Evolutionary conservation across 495 filamentous ascomycete species (phyloP), one percentile per base, ranked within the genome.

Genomic region (Tuber indicum): DNA sequence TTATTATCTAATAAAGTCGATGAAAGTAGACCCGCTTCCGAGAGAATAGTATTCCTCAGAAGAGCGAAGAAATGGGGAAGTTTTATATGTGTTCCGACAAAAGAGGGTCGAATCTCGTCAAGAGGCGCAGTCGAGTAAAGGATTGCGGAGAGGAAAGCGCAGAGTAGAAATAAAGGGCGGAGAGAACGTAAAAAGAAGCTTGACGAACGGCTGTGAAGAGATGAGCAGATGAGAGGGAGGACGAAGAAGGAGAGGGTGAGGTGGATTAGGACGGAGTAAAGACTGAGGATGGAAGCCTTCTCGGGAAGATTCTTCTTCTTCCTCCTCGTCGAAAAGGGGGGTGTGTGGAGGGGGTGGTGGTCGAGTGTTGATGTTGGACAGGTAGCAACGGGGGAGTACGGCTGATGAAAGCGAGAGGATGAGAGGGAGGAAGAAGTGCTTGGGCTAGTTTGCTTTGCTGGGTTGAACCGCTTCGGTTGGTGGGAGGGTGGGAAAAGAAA

Each of bases 51-150:
- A 19, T 75, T 82, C 62, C 77, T 74, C 73, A 71, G 78, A 72
- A 74, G 32, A 70, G 52, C 36, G 78, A 76, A 62, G 77, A 26
- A 45, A 71, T 46, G 45, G 43, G 74, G 43, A 45, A 74, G 41
- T 21, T 41, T 42, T 75, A 44, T 73, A 66, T 46, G 36, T 75
- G 47, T 74, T 79, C 70, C 71, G 71, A 42, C 78, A 71, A 79
- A 79, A 46, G 77, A 73, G 46, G 73, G 75, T 80, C 96, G 83
- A 94, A 91, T 81, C 89, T 87, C 82, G 87, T 87, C 81, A 88
- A 88, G 84, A 90, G 88, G 85, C 87, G 39, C 73, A 80, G 78
- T 75, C 70, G 76, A 71, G 47, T 43, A 71, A 80, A 87, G 86
- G 79, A 89, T 88, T 79, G 88, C 87, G 58, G 88, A 88, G 47